A percentile compares a stretch with the other conserved stretches of the same genome.
Conservation (phyloP, 2,329 filamentous ascomycete genomes). For the Colletotrichum euphorbiae region DNA sequence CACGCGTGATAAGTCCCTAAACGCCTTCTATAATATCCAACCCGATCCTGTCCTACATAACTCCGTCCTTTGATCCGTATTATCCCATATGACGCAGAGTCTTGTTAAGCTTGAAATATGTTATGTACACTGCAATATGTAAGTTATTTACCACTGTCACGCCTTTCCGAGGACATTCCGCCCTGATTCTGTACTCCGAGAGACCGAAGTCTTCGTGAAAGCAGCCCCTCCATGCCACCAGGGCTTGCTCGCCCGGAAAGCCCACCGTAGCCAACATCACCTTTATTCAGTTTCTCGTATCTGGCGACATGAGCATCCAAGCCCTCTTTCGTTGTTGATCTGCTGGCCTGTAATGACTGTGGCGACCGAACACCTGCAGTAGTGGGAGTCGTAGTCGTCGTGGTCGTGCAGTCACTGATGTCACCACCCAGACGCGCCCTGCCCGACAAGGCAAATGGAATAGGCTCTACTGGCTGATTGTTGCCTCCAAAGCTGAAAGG, state of each 20-base stretch:
- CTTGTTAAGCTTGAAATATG: background rate
- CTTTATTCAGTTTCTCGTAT: constrained; percentile 77
- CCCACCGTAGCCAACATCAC: constrained; percentile 72
- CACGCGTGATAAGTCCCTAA: background rate
- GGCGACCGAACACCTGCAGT: constrained; percentile 43
- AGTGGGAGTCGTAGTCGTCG: constrained; percentile 40
- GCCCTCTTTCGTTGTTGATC: constrained; percentile 51
- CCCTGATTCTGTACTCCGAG: constrained; percentile 61
- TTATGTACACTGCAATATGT: constrained; percentile 6
- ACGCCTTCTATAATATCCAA: constrained; percentile 17
- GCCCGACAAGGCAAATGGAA: constrained; percentile 59
- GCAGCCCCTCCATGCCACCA: constrained; percentile 70
- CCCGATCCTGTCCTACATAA: background rate
- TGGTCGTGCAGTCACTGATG: constrained; percentile 45
- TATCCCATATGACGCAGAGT: background rate
- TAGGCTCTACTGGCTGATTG: constrained; percentile 58
- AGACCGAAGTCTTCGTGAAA: constrained; percentile 76
- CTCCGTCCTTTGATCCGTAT: background rate
- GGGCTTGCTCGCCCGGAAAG: constrained; percentile 52
- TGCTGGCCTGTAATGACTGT: constrained; percentile 45
- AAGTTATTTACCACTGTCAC: background rate
- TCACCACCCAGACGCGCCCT: constrained; percentile 49
- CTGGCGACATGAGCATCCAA: constrained; percentile 47
- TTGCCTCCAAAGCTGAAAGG: constrained; percentile 48
- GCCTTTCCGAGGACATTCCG: background rate